Conservation (phyloP, 2,329 filamentous ascomycete species). For the Coniochaeta prunicola region DNA sequence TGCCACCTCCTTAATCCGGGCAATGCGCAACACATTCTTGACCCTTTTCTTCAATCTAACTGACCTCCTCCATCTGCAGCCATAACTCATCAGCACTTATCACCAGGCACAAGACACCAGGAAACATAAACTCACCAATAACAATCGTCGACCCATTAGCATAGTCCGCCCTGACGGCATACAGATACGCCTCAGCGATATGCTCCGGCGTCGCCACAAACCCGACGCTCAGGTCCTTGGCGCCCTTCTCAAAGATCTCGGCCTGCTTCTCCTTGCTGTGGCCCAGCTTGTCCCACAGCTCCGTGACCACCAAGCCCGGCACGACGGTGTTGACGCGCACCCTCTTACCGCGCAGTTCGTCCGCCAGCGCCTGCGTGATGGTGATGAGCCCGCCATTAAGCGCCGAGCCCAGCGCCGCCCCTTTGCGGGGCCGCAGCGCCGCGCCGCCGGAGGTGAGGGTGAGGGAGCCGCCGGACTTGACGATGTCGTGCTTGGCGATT, state of each 20-base stretch:
- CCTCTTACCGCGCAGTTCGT: slow-evolving; percentile 17
- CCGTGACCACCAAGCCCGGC: slow-evolving; percentile 21
- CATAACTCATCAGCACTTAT: neutral
- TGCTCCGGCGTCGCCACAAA: slow-evolving; percentile 18
- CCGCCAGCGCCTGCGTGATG: slow-evolving; percentile 18
- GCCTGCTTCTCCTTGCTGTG: slow-evolving; percentile 17
- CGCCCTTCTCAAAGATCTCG: slow-evolving; percentile 14
- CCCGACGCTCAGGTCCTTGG: slow-evolving; percentile 15
- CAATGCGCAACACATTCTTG: neutral
- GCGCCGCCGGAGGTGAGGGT: slow-evolving; percentile 29
- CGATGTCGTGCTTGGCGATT: slow-evolving; percentile 26
- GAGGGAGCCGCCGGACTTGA: slow-evolving; percentile 26
- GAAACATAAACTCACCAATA: slow-evolving; percentile 11
- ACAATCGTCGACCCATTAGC: slow-evolving; percentile 18
- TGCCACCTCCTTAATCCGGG: too few relatives aligned
- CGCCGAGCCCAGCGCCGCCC: slow-evolving; percentile 25
- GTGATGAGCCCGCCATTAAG: slow-evolving; percentile 21
- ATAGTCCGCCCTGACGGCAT: slow-evolving; percentile 18
- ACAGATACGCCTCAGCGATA: slow-evolving; percentile 22
- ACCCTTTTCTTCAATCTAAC: neutral
- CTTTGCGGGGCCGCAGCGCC: slow-evolving; percentile 25
- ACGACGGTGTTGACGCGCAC: slow-evolving; percentile 24
- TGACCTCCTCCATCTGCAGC: slow-evolving; percentile 6
- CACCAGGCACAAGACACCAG: neutral
- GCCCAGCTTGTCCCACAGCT: slow-evolving; percentile 23